phyloP scores from a whole-genome alignment of 129 eudicot species.

The Escallonia rubra region DNA sequence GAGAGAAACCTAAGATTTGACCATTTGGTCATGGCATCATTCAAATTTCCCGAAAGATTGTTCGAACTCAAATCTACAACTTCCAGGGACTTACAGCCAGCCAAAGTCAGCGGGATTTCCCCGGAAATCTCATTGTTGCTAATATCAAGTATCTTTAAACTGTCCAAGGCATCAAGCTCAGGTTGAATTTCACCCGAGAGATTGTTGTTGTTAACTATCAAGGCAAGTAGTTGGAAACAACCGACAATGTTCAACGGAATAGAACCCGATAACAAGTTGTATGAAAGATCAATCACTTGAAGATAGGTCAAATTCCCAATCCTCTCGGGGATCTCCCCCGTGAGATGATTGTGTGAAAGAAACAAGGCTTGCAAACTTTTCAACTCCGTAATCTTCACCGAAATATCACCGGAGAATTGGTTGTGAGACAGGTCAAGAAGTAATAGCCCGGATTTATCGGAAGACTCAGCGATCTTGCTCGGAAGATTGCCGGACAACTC shows the following conservation, averaged over 20 bases:
- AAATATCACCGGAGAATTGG: conserved; percentile 71
- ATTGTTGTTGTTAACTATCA: conserved; percentile 76
- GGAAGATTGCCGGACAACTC: conserved; percentile 64
- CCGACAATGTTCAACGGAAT: conserved; percentile 87
- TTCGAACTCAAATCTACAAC: conserved; percentile 91
- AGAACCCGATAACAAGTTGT: conserved; percentile 66
- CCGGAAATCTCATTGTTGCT: conserved; percentile 89
- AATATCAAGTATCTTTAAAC: conserved; percentile 79
- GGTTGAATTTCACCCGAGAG: conserved; percentile 93
- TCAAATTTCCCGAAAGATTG: conserved; percentile 74
- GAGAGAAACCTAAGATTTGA: conserved; percentile 79
- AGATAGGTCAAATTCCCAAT: conserved; percentile 94
- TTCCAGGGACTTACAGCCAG: conserved; percentile 90
- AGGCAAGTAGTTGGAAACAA: conserved; percentile 80
- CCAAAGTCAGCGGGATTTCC: conserved; percentile 88
- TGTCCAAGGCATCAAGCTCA: conserved; percentile 93
- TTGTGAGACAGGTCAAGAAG: conserved; percentile 84
- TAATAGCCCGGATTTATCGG: conserved; percentile 65
- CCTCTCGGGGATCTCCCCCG: conserved; percentile 84
- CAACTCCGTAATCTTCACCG: conserved; percentile 58
- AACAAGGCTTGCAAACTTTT: conserved; percentile 86
- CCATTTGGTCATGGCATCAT: conserved; percentile 91
- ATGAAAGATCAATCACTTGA: conserved; percentile 87
- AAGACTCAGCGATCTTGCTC: conserved; percentile 41
- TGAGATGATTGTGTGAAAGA: conserved; percentile 69